Evolutionary conservation across 208 protist species (phyloP), one percentile per base, ranked within the genome.

Genomic region (Trypanosoma vivax): DNA sequence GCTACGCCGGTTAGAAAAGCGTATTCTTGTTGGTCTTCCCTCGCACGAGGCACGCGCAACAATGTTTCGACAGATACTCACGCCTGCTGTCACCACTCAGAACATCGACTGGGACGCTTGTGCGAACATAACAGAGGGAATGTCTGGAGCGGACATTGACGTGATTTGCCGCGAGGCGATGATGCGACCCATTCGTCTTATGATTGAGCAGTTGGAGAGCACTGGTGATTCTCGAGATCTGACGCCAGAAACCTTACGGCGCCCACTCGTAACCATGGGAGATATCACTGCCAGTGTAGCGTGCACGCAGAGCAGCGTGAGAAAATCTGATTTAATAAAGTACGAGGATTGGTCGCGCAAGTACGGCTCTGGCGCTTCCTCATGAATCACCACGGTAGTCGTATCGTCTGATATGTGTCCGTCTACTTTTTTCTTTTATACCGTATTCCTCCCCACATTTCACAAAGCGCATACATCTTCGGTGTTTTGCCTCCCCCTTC

Each of bases 111-210:
- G 84, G 72, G 70, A 73, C 7, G 19, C 51, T 16, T 89, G 88
- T 45, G 83, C 84, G 14, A 51, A 34, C 5, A 19, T 80, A 14
- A 87, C 80, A 10, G 78, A 87, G 34, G 79, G 70, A 34, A 95
- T 96, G 79, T 93, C 82, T 23, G 94, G 91, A 19, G 83, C 88
- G 10, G 94, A 97, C 50, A 88, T 97, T 49, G 89, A 91, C 39
- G 61, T 90, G 27, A 58, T 95, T 4, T 96, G 91, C 51, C 74
- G 89, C 10, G 94, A 97, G 55, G 88, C 91, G 5, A 84, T 90
- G 73, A 95, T 97, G 88, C 71, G 84, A 11, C 83, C 86, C 31
- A 78, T 96, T 37, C 90, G 90, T n/a, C 72, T 81, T 47, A 66
- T 91, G 52, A 91, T 94, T 59, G 79, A 80, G 29, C 57, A 79